Conservation (phyloP, 805 yeast genomes). For the Candida insectorum region DNA sequence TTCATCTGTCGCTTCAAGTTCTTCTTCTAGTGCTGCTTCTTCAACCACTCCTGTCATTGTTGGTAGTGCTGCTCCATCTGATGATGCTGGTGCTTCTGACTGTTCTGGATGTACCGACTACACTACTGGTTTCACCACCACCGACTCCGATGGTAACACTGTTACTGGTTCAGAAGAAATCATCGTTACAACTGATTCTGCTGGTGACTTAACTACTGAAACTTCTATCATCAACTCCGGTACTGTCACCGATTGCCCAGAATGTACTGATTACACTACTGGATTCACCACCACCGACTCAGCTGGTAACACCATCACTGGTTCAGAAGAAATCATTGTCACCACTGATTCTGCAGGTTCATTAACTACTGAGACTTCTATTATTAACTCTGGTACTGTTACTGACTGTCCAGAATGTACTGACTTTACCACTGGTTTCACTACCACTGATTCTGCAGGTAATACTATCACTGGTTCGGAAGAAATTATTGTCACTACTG, state of each 20-base stretch:
- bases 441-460: slow-evolving; percentile 14
- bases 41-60: slow-evolving; percentile 3
- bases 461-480: slow-evolving; percentile 10
- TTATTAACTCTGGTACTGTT: slow-evolving; percentile 2
- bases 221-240: neutral
- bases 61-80: slow-evolving; percentile 2
- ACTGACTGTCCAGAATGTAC: slow-evolving; percentile 4
- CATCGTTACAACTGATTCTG: slow-evolving; percentile 13
- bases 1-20: slow-evolving; percentile 1
- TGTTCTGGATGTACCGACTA: slow-evolving; percentile 9
- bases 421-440: slow-evolving; percentile 7
- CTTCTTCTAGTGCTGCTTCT: neutral
- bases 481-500: slow-evolving; percentile 14
- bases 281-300: slow-evolving; percentile 13
- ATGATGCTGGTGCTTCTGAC: slow-evolving; percentile 1
- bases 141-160: slow-evolving; percentile 12
- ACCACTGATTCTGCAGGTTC: slow-evolving; percentile 16
- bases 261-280: slow-evolving; percentile 15
- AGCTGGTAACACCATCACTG: slow-evolving; percentile 14
- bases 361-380: slow-evolving; percentile 10
- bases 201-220: slow-evolving; percentile 10
- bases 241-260: slow-evolving; percentile 2
- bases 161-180: slow-evolving; percentile 13
- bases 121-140: slow-evolving; percentile 15
- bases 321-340: slow-evolving; percentile 14